Conservation (phyloP, 768 basidiomycete species). For the Agrocybe praecox region DNA sequence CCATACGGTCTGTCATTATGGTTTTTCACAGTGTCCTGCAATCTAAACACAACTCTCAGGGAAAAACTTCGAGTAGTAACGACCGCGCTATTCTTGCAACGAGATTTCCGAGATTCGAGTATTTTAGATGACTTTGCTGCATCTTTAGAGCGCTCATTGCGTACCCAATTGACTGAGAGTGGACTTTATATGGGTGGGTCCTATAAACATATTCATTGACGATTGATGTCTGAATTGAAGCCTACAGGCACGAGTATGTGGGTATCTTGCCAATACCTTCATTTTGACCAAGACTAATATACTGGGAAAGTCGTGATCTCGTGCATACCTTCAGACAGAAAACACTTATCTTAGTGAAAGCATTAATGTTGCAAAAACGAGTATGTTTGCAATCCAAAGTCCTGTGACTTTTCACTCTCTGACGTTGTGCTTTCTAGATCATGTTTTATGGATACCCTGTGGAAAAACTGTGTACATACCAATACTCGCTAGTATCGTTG, state of each 20-base stretch:
- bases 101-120: conserved; percentile 85
- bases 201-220: not conserved
- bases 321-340: conserved; percentile 93
- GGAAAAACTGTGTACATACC: conserved; percentile 94
- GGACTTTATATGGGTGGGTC: conserved; percentile 91
- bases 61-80: not conserved
- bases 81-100: not conserved
- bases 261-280: conserved; percentile 18
- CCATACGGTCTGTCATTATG: conserved; percentile 68
- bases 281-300: conserved; percentile 3
- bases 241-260: conserved; percentile 71
- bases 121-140: conserved; percentile 89
- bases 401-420: not conserved
- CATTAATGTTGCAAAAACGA: conserved; percentile 90
- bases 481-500: conserved; percentile 94
- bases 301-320: conserved; percentile 71
- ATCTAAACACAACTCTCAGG: not conserved
- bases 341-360: conserved; percentile 91
- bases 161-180: conserved; percentile 86
- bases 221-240: not conserved
- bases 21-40: not conserved
- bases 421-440: conserved; percentile 51
- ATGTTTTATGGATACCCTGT: conserved; percentile 98
- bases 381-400: conserved; percentile 40
- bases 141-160: conserved; percentile 75